Evolutionary conservation across 192 early-diverging fungal genomes (phyloP).

Genomic region (Diversispora eburnea): DNA sequence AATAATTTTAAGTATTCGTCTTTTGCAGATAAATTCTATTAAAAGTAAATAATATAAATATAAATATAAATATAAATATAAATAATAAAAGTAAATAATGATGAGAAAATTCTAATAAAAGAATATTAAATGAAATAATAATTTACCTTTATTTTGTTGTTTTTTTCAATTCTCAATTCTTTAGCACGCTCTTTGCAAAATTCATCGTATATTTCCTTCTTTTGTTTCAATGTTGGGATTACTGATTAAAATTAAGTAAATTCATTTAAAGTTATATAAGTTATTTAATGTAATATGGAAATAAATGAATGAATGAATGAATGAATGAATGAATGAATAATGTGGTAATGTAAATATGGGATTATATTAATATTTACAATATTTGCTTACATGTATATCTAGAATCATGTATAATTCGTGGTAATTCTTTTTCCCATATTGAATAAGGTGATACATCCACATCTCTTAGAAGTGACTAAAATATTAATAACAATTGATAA

Average conservation of each 20-base stretch:
- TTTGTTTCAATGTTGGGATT: conserved; percentile 48
- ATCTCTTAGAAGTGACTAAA: conserved; percentile 59
- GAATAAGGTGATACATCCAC: conserved; percentile 70
- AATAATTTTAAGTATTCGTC: conserved; percentile 59
- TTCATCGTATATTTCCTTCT: conserved; percentile 65
- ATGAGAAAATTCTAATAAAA: neutral
- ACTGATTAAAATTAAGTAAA: conserved; percentile 23
- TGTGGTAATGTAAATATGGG: neutral
- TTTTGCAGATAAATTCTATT: conserved; percentile 41
- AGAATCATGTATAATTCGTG: conserved; percentile 60
- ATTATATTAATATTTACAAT: neutral
- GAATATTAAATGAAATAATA: conserved; percentile 12
- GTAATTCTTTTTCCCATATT: conserved; percentile 68
- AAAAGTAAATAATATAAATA: conserved; percentile 18
- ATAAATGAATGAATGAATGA: neutral
- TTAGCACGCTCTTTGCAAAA: conserved; percentile 63
- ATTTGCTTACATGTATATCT: conserved; percentile 50
- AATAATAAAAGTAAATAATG: conserved; percentile 1
- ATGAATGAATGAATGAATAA: neutral
- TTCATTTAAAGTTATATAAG: neutral
- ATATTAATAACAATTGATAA: neutral
- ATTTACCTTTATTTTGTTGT: conserved; percentile 37
- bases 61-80: conserved; percentile 19
- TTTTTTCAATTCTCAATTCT: conserved; percentile 52
- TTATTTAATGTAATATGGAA: neutral